A percentile compares a stretch with the other conserved stretches of the same genome.
These are phyloP conservation scores for Dothideomycetes sp. DNA, from an alignment of 2,329 filamentous ascomycete genomes.

Conservation along the genomic window DNA sequence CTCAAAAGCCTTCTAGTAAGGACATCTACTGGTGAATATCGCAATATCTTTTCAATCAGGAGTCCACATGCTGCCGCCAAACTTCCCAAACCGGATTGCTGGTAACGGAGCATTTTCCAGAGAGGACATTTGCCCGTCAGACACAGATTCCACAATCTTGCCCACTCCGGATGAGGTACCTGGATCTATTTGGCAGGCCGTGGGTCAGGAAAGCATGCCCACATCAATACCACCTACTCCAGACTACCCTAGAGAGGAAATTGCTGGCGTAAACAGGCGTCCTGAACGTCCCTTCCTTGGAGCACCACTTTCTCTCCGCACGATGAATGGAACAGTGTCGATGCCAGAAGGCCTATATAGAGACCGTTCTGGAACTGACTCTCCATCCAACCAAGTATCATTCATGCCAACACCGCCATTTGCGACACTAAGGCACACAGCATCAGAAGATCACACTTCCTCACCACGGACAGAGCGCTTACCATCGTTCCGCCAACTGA, in stretches of 20 bases:
- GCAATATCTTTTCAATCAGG: too few species aligned
- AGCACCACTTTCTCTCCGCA: not conserved
- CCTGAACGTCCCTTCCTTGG: not conserved
- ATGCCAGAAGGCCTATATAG: slow-evolving; percentile 2
- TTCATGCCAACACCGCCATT: not conserved
- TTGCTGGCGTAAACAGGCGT: not conserved
- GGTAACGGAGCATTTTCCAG: not conserved
- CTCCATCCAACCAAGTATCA: not conserved
- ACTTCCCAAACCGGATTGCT: not conserved
- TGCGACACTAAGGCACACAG: slow-evolving; percentile 2
- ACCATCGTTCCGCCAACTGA: slow-evolving; percentile 22
- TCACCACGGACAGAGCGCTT: slow-evolving; percentile 17
- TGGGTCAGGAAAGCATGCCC: not conserved
- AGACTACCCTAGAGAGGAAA: not conserved
- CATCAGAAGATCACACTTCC: slow-evolving; percentile 7
- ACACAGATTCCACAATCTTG: not conserved
- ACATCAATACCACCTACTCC: not conserved
- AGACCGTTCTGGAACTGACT: slow-evolving; percentile 1
- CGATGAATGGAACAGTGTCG: slow-evolving; percentile 3
- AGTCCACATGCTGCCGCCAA: too few species aligned
- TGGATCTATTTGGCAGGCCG: not conserved
- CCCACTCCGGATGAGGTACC: not conserved
- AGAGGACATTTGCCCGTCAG: not conserved
- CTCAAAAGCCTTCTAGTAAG: too few species aligned
- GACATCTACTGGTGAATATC: too few species aligned